phyloP scores from a whole-genome alignment of 306 rosid species.

The Prunus mume region DNA sequence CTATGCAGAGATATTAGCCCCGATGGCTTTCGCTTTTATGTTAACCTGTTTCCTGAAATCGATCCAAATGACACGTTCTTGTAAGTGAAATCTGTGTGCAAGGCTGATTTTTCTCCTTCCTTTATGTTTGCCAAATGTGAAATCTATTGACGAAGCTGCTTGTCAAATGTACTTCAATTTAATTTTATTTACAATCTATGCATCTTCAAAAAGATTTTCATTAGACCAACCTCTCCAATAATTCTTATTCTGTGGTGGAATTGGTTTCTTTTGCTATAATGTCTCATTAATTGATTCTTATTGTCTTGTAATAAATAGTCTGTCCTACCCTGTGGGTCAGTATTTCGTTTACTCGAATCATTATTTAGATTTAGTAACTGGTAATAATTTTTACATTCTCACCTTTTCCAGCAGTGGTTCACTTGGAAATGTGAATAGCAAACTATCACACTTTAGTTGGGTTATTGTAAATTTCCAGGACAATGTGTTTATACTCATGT shows the following conservation, averaged over 20 bases:
- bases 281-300: not conserved
- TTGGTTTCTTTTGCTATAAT: not conserved
- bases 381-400: not conserved
- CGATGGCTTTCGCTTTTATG: conserved; percentile 84
- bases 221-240: not conserved
- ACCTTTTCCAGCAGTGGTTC: not conserved
- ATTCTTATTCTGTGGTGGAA: not conserved
- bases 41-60: conserved; percentile 70
- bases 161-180: not conserved
- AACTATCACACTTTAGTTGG: not conserved
- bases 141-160: not conserved
- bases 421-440: not conserved
- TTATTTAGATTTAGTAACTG: not conserved
- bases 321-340: not conserved
- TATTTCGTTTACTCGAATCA: not conserved
- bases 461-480: not conserved
- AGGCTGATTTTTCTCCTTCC: not conserved
- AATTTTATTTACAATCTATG: not conserved
- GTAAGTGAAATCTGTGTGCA: conserved; percentile 55
- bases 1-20: conserved; percentile 94
- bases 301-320: not conserved
- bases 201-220: not conserved
- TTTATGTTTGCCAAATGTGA: not conserved
- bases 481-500: not conserved
- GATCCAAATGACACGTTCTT: conserved; percentile 48